Base-by-base conservation (phyloP, 768 basidiomycete genomes). In the Boletus sensibilis region DNA sequence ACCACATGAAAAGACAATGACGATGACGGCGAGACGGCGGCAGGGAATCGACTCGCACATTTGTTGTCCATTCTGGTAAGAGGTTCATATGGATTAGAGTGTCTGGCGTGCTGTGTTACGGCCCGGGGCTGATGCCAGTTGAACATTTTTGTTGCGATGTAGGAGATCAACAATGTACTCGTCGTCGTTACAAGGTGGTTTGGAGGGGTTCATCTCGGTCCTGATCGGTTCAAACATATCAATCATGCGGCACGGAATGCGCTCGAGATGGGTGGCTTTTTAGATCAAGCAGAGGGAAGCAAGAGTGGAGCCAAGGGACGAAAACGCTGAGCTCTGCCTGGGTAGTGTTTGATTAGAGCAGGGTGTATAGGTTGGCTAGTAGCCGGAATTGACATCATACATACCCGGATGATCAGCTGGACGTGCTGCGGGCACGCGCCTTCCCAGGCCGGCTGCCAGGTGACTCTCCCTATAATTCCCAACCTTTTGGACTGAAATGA, bases 241-340 rank as follows among this genome's bases (percentile, higher is more conserved):
- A 98, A 96, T 66, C 92, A 95, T 68, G 93, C 93, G 4, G 96
- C 95, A 2, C 81, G 96, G 21, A 91, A 92, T 64, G 94, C 95
- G 1, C 78, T 98, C 6, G 92, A 96, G 42, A 60, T 85, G 1
- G 96, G 90, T 11, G 94, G 95, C 0, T 93, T 98, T 68, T 73
- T 98, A 33, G 89, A 91, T 41, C 72, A 66, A 10, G 64, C 63
- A 16, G 81, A 78, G 25, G 62, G 61, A 37, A 60, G 58, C 9
- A 68, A 64, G 37, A 44, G 57, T 18, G 57, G 51, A 7, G 37
- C 48, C 23, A 72, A 61, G 50, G 72, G 72, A 23, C 64, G 70
- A 37, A 72, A 62, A 50, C 72, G 64, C 35, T 71, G 58, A 70
- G 14, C 29, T 31, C 11, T 27, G 5, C 5, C 10, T 42, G 16